Conservation (phyloP, 2,329 filamentous ascomycete species). For the Leptodontidium sp. region DNA sequence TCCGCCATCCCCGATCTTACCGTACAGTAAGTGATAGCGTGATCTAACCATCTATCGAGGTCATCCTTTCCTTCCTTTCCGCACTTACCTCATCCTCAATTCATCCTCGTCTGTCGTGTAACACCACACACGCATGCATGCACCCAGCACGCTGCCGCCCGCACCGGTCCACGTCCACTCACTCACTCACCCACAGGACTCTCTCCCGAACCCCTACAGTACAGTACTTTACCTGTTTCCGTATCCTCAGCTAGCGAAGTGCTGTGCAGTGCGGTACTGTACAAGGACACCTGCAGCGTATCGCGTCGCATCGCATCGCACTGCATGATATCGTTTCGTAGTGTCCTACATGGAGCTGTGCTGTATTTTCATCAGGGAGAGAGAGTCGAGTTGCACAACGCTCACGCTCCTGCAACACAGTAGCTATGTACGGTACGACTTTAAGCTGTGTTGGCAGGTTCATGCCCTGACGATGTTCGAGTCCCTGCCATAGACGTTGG, state of each 20-base stretch:
- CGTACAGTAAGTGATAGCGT: background rate
- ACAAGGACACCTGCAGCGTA: too few species aligned
- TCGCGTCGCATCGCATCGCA: too few species aligned
- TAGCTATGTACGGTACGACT: background rate
- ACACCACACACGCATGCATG: background rate
- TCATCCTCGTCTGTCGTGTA: background rate
- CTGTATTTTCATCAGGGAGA: too few species aligned
- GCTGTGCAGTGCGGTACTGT: too few species aligned
- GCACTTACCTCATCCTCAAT: background rate
- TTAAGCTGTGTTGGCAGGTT: constrained; percentile 4
- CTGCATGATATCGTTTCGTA: too few species aligned
- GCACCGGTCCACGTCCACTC: background rate
- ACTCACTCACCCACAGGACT: background rate
- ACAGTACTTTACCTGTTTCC: too few species aligned
- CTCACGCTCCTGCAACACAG: background rate
- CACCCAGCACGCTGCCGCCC: background rate
- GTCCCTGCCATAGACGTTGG: background rate
- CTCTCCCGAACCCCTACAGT: background rate
- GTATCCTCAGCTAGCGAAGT: too few species aligned
- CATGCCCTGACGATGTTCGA: background rate
- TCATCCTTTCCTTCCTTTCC: background rate
- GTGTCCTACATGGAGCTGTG: too few species aligned
- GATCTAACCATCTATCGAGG: background rate
- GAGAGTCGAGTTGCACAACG: background rate
- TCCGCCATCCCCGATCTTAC: background rate